Conservation (phyloP, 2,329 filamentous ascomycete species). For the Atkinsonella texensis region DNA sequence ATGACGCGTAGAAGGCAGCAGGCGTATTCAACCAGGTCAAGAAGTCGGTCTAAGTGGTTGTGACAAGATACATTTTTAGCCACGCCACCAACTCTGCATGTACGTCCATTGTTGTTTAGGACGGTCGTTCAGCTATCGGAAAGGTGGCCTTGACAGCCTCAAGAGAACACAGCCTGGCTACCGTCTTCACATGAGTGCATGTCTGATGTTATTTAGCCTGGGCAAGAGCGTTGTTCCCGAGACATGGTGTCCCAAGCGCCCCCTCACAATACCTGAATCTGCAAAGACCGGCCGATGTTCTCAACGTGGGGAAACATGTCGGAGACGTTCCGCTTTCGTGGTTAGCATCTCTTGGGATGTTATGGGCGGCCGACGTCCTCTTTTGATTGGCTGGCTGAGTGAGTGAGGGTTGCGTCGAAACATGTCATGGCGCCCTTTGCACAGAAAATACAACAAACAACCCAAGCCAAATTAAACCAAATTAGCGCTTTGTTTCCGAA, state of each 20-base stretch:
- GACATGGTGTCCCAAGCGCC: background rate
- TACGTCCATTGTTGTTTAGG: too few relatives aligned
- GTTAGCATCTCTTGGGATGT: background rate
- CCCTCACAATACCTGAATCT: background rate
- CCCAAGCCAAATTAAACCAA: background rate
- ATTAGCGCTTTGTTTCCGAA: background rate
- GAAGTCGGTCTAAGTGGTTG: too few relatives aligned
- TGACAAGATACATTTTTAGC: too few relatives aligned
- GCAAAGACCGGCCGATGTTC: constrained; percentile 1
- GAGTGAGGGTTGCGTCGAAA: background rate
- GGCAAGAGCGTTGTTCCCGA: background rate
- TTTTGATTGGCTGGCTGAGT: background rate
- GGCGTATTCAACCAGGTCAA: background rate
- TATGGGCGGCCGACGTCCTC: background rate
- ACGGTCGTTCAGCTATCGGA: background rate
- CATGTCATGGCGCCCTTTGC: background rate
- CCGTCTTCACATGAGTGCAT: constrained; percentile 1
- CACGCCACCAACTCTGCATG: too few relatives aligned
- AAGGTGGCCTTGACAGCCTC: too few relatives aligned
- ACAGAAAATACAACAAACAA: background rate
- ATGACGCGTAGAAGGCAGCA: background rate
- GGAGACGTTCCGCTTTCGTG: background rate
- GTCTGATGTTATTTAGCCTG: background rate
- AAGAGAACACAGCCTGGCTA: too few relatives aligned
- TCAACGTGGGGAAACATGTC: background rate